Base-by-base conservation (phyloP, 108 stramenopile species). In the Cyclotella choctawhatcheeana region DNA sequence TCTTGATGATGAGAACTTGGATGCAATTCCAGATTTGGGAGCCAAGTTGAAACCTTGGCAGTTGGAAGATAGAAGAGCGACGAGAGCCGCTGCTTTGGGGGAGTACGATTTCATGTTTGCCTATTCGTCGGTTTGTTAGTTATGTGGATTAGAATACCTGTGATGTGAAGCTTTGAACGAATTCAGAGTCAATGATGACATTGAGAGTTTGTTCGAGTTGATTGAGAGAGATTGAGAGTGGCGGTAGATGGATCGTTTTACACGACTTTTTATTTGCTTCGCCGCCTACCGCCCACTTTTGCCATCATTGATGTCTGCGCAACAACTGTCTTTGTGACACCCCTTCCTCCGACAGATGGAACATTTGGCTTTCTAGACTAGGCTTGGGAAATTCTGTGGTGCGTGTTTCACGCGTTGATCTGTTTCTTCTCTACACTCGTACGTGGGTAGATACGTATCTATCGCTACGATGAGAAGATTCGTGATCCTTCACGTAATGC, bases 11-110 rank as follows among this genome's bases (percentile, higher is more conserved):
- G 12, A 29, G 10, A n/a, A n/a, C 4, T 0, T 27, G 44, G 45
- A 2, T 2, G 45, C 59, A 35, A n/a, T n/a, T n/a, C n/a, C n/a
- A n/a, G 3, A 20, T 5, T 40, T 37, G 22, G 35, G 33, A 43
- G 35, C 6, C 0, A 60, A 35, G 37, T 35, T 60, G 59, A 60
- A 60, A 1, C 35, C 59, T 24, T 35, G 20, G 35, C 20, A 43
- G n/a, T n/a, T n/a, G 21, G 37, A 7, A 5, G 59, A 60, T 5
- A 40, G 20, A 35, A 60, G 59, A 43, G 59, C 59, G 14, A 40
- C 37, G 37, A 60, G 59, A 17, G 37, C 21, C 59, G 18, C 59
- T 60, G 37, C 37, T 40, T 60, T 60, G 59, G 29, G 37, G 35
- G 2, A 35, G 33, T 12, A 40, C 20, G 59, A 13, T 43, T 60